Base-by-base conservation (phyloP, 2,329 filamentous ascomycete species). In the Verruconis gallopava region DNA sequence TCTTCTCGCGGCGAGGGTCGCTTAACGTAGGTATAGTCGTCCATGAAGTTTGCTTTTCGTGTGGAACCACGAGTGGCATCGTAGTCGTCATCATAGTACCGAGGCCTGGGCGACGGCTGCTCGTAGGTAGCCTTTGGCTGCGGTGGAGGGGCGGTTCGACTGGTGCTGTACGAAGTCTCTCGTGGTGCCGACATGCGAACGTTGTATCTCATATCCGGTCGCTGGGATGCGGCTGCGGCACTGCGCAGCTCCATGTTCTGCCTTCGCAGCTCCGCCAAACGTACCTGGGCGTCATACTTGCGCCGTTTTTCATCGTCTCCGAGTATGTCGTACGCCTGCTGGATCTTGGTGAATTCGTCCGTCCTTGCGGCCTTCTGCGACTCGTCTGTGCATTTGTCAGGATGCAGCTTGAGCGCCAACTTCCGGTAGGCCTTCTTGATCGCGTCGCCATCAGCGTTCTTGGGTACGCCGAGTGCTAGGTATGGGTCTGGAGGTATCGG, bases 271-370 rank as follows among this genome's bases (percentile, higher is more conserved):
- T 79, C 75, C 39, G 73, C 75, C 47, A 88, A 60, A 52, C 71
- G 76, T 47, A 81, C 68, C 55, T 79, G 73, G 40, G 85, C 77
- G 61, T 96, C 85, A 60, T 95, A 94, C 50, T 78, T 77, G 45
- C 67, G 62, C 46, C 85, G 71, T 56, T 79, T 76, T 4, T 66
- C 69, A 20, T 89, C 81, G 56, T 95, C 80, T 54, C 77, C 83
- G 46, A 98, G 74, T 21, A 91, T 69, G 62, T 96, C 91, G 62
- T 94, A 98, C 39, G 91, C 88, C 53, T 88, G 77, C 60, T 95
- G 88, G 22, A 96, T 84, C 57, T 77, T 79, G 62, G 95, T 86
- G 55, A 96, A 98, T 61, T 93, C 80, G 51, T 85, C 79, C 52
- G 83, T 77, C 60, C 88, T 93, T 51, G 76, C 67, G 45, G 77